Base-by-base conservation (phyloP, 257 asterid genomes). In the Salvia hispanica region DNA sequence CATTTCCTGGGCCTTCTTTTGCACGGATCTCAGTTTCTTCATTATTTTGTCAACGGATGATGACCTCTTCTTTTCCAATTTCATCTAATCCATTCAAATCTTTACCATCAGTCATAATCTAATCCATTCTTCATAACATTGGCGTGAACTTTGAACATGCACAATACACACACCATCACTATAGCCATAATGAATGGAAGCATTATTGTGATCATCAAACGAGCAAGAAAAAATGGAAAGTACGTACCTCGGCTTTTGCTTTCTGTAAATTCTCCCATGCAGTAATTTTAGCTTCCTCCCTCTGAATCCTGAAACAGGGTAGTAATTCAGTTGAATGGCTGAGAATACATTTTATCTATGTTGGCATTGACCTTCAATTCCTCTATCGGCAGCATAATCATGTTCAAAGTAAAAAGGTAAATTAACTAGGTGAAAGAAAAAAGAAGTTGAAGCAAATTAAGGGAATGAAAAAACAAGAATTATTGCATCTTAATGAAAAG, bases 41-140 rank as follows among this genome's bases (percentile, higher is more conserved):
- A 91, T 79, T 59, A 94, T 94, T 80, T 82, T 94, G 81, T 87
- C 96, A 89, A 91, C 88, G 33, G 99, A 91, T 28, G 96, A 81
- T 11, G 99, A 87, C 77, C 96, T 87, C 91, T 85, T 94, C 82
- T 91, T 94, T 72, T 94, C 98, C 90, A 94, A 31, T 78, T 94
- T 87, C 96, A 94, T 84, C 99, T 94, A 76, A 77, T 73, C 12
- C 61, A 58, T 18, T 37, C 67, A 31, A 71, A 25, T 51, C 18
- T 50, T 40, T 18, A 2, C 52, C 36, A 55, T 43, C 8, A 15
- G 8, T 44, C n/a, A 45, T 54, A 14, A 59, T 42, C 13, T 67
- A 14, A 59, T 42, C 13, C 61, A 42, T 51, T 52, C 3, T 4
- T 51, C 11, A 9, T n/a, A 59, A 14, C 14, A 48, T 44, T 45